Evolutionary conservation across 345 rosid species (phyloP), one percentile per base, ranked within the genome.

Genomic region (Hibiscus syriacus): DNA sequence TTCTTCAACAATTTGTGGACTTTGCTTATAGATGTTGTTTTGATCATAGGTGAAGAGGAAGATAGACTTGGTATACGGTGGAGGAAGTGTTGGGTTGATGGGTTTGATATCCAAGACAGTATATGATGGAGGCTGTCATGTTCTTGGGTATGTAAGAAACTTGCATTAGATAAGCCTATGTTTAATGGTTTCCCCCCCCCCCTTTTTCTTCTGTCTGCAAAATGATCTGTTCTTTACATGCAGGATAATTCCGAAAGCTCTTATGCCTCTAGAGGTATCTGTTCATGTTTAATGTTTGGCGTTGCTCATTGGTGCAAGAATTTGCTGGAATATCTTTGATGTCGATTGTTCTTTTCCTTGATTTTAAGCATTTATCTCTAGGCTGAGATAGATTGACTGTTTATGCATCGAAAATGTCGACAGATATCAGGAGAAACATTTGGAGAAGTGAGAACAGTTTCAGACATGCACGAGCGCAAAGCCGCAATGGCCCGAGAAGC

Each of bases 31-130:
- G 8, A 70, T 49, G 64, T 39, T 14, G 17, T 58, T 12, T 76
- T 64, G 56, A 60, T 59, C 75, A 55, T 78, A 93, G 95, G 96
- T 90, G 75, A 82, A 83, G 74, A 84, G 92, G 81, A 88, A 87
- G 85, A 88, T 87, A 54, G 89, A 88, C 55, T 78, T 93, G 83
- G 98, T 93, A 55, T 93, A 93, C 55, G 98, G 98, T 59, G 98
- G 98, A 67, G 98, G 97, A 73, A 90, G 97, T 80, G 83, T 89
- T 82, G 98, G 98, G 34, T 73, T 93, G 71, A 93, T 90, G 98
- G 98, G 98, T 74, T 74, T 90, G 80, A 85, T 93, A 48, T 89
- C 98, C 55, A 82, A 76, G 81, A 86, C 89, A 55, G 97, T 87
- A 11, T 73, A 80, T 60, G 86, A 80, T 77, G 98, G 94, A 64